Percentiles rank a stretch among this genome's conserved stretches.
phyloP scores from a whole-genome alignment of 2,329 filamentous ascomycete species.

The Calonectria henricotiae region DNA sequence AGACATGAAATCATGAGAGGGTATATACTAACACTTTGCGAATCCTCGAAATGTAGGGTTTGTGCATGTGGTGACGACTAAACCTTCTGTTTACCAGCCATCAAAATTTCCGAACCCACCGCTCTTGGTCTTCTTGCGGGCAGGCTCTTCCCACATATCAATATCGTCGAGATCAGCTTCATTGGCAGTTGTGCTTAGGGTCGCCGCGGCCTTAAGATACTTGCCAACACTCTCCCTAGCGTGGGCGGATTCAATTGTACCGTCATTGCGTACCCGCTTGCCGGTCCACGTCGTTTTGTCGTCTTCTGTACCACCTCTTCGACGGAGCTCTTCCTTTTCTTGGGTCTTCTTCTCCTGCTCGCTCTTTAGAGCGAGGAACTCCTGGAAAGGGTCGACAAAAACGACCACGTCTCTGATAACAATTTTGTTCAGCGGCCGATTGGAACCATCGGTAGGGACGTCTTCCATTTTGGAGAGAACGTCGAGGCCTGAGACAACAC shows the following conservation, averaged over 20 bases:
- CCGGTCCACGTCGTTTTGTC: slow-evolving; percentile 97
- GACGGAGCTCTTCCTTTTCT: slow-evolving; percentile 74
- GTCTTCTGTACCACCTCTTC: slow-evolving; percentile 84
- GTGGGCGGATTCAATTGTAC: slow-evolving; percentile 67
- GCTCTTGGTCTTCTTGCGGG: slow-evolving; percentile 83
- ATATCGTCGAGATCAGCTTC: slow-evolving; percentile 76
- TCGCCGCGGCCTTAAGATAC: slow-evolving; percentile 79
- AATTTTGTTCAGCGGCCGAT: slow-evolving; percentile 84
- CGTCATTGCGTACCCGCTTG: slow-evolving; percentile 84
- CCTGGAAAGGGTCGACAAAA: slow-evolving; percentile 95
- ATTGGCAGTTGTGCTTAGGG: slow-evolving; percentile 62
- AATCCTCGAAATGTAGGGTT: slow-evolving; percentile 1
- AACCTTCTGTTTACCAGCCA: slow-evolving; percentile 75
- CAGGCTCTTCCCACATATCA: slow-evolving; percentile 79
- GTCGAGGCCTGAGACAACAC: slow-evolving; percentile 83
- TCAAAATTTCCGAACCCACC: slow-evolving; percentile 97
- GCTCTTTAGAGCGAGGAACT: slow-evolving; percentile 85
- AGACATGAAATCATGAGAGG: slow-evolving; percentile 37
- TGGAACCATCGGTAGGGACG: slow-evolving; percentile 81
- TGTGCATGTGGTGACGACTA: slow-evolving; percentile 4
- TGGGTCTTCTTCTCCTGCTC: slow-evolving; percentile 74
- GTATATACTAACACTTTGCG: slow-evolving; percentile 41
- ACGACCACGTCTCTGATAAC: slow-evolving; percentile 87
- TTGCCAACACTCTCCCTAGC: slow-evolving; percentile 77
- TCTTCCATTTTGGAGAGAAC: slow-evolving; percentile 84